These are phyloP conservation scores for Aspergillus amoenus DNA, from an alignment of 2,329 filamentous ascomycete genomes.

Conservation along the genomic window DNA sequence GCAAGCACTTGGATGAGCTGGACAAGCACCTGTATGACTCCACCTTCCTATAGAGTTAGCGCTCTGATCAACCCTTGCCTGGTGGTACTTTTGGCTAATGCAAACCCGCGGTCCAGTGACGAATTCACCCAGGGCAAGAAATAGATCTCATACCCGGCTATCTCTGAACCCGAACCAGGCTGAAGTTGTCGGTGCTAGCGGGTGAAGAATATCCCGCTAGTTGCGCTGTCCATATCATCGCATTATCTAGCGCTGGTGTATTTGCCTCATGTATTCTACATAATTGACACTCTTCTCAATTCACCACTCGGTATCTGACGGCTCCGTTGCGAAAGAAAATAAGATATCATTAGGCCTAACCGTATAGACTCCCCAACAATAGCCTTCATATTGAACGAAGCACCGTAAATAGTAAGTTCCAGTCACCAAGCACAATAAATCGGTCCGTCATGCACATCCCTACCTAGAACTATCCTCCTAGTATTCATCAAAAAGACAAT, in stretches of 20 bases:
- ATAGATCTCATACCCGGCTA: slow-evolving; percentile 21
- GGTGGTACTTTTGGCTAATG: neutral
- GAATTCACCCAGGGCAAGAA: slow-evolving; percentile 69
- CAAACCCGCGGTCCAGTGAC: slow-evolving; percentile 54
- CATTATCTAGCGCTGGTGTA: slow-evolving; percentile 6
- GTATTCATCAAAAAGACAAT: neutral
- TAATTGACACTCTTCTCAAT: neutral
- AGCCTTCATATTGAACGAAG: neutral
- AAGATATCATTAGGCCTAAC: neutral
- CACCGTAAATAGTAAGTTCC: neutral
- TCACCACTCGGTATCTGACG: neutral
- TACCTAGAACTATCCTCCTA: slow-evolving; percentile 3
- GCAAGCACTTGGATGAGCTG: slow-evolving; percentile 79
- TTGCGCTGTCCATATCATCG: neutral
- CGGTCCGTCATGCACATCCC: neutral
- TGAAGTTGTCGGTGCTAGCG: neutral
- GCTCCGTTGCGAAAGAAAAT: neutral
- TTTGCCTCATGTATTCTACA: slow-evolving; percentile 17
- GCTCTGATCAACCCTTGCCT: neutral
- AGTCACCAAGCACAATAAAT: neutral
- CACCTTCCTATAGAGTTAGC: neutral
- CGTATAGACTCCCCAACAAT: neutral
- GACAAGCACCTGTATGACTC: slow-evolving; percentile 77
- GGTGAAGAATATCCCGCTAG: neutral
- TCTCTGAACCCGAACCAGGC: neutral